Evolutionary conservation across 495 filamentous ascomycete genomes (phyloP), one percentile per base, ranked within the genome.

Genomic region (Durotheca rogersii): DNA sequence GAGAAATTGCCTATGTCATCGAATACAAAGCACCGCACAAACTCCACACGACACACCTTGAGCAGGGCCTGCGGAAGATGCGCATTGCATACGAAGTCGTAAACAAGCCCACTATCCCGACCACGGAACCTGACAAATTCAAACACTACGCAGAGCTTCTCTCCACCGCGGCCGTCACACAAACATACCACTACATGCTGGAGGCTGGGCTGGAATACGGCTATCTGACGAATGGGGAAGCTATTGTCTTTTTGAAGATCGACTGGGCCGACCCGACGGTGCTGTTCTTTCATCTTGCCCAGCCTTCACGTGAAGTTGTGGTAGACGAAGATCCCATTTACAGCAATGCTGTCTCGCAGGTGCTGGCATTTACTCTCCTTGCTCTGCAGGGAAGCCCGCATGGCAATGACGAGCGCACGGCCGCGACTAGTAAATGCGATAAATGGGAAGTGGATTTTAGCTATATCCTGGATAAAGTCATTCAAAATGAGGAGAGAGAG

Each of bases 121-220:
- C 34, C 18, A 9, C 25, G 0, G 23, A 40, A 55, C 47, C 47
- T 41, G 7, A 18, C 40, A 27, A 37, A 11, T 58, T 65, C 32
- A 21, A 68, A 34, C 65, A 72, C 55, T 36, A 67, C 53, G 55
- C 65, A 12, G 68, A 67, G 12, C 49, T 37, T 45, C 61, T 71
- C 23, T 58, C 59, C 20, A 60, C 71, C 15, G 60, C 72, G 12
- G 67, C 70, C 11, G 40, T 71, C 32, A 70, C 71, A 34, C 68
- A 76, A 43, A 67, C 69, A 27, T 77, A 69, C 59, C 60, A 59
- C 41, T 76, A 75, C 43, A 77, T 78, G 67, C 67, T 74, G 19
- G 38, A 66, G 38, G 51, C 41, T 32, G 65, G 72, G 12, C 47
- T 72, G 31, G 57, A 53, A 53, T 68, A 69, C 54, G 58, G 69